Base-by-base conservation (phyloP, 164 flowering plant species). In the Buxus sempervirens region DNA sequence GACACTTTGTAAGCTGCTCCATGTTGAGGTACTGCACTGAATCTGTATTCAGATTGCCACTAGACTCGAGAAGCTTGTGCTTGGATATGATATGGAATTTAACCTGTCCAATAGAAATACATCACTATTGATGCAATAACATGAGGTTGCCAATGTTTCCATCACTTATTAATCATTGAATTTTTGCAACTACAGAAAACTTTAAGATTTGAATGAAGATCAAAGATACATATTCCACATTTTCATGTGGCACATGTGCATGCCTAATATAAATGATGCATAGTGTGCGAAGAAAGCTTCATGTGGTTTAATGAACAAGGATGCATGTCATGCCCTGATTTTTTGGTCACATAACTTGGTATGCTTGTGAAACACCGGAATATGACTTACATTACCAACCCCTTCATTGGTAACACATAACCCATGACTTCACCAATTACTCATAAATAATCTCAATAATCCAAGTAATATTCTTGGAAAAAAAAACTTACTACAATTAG, bases 1-100 rank as follows among this genome's bases (percentile, higher is more conserved):
- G 75, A 55, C 86, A 62, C 71, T 94, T 94, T 25, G 68, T 69
- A 58, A 94, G 98, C 81, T 94, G 97, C 80, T 94, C 97, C 88
- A 81, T 72, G 77, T 91, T 94, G 63, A 94, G 96, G 77, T 85
- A 74, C 48, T 68, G 82, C 73, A 79, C 13, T 23, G 97, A 82
- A 64, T 89, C 78, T 28, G 70, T 71, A 73, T 69, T 73, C 54
- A 88, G 73, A 66, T 54, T 65, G 24, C 69, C 64, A 56, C 61
- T 58, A 65, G 77, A 72, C 49, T 68, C 64, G 38, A 70, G 77
- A 67, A 94, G 89, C 82, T 81, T 92, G 81, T 82, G 84, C 68
- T 82, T 83, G 54, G 98, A 91, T 64, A 81, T 70, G n/a, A 91
- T 74, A 77, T 94, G 90, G 80, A 94, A 91, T 75, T 82, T 86